Base-by-base conservation (phyloP, 75 land plant species). In the Isoetes taiwanensis region DNA sequence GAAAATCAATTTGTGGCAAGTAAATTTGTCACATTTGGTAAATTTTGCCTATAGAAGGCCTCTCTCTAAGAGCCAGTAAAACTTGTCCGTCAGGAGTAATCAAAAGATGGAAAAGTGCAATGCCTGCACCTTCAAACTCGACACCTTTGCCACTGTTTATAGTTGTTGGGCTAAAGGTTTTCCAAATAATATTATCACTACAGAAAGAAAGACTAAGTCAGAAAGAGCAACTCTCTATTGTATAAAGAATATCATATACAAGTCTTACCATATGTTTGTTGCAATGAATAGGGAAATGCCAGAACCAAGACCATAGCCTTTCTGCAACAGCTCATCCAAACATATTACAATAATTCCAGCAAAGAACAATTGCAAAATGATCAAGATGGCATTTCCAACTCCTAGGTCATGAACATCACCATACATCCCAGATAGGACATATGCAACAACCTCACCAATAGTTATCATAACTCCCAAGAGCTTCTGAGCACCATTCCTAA, bases 401-500 rank as follows among this genome's bases (percentile, higher is more conserved):
- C 50, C 50, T 5, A 46, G 50, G 16, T 46, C 50, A 46, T n/a
- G 50, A 8, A 46, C 50, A 23, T 46, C 50, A 4, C 50, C 50
- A n/a, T 46, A 46, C 50, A 46, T 46, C 23, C 50, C 50, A 46
- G 50, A 46, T 23, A 46, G 16, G 5, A 46, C 50, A 23, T 46
- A 46, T 4, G 50, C 50, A 4, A 46, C 50, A 46, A 23, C 50
- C n/a, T 46, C 50, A 8, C 50, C 50, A 19, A 46, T 46, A 6
- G 50, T 46, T 5, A 46, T 46, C 50, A 46, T 6, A 19, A 46
- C 50, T 6, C 50, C 50, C 6, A 46, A 23, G 16, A 46, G 50
- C 50, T 46, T 46, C n/a, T 46, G 50, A 46, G 50, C 50, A 19
- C 50, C 50, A n/a, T 46, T 46, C 50, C 50, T 46, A 16, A 16